phyloP scores from a whole-genome alignment of 331 rosid genomes.

The Cydonia oblonga region DNA sequence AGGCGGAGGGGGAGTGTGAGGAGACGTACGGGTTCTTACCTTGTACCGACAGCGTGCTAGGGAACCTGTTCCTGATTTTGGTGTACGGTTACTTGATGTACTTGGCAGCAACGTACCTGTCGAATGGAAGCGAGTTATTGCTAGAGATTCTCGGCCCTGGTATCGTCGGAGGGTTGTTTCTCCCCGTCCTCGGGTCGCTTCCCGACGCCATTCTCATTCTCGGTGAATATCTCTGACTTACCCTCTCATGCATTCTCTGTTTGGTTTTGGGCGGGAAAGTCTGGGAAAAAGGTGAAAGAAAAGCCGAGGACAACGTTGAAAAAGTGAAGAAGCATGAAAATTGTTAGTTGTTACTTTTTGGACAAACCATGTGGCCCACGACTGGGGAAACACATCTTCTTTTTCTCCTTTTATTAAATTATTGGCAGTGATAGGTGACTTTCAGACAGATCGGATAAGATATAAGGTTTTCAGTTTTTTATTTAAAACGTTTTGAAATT shows the following conservation, averaged over 20 bases:
- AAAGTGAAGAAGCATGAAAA: not conserved
- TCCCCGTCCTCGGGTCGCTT: slow-evolving; percentile 67
- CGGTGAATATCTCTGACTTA: slow-evolving; percentile 25
- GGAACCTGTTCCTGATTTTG: slow-evolving; percentile 61
- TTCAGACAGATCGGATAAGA: not conserved
- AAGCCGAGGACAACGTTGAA: not conserved
- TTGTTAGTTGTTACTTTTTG: not conserved
- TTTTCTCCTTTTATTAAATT: not conserved
- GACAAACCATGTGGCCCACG: not conserved
- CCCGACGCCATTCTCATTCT: slow-evolving; percentile 93
- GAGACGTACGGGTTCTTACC: slow-evolving; percentile 79
- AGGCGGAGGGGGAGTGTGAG: slow-evolving; percentile 29
- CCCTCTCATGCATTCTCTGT: not conserved
- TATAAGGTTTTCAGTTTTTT: no score
- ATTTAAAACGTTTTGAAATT: not conserved
- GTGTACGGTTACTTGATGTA: slow-evolving; percentile 69
- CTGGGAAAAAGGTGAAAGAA: not conserved
- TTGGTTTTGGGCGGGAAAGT: not conserved
- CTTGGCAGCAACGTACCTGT: slow-evolving; percentile 50
- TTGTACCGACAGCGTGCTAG: slow-evolving; percentile 59
- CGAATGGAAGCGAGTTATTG: slow-evolving; percentile 22
- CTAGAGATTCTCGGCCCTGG: slow-evolving; percentile 51
- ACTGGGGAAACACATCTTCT: not conserved
- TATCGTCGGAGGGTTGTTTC: slow-evolving; percentile 70
- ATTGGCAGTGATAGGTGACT: not conserved